A percentile compares a stretch with the other conserved stretches of the same genome.
phyloP scores from a whole-genome alignment of 352 stramenopile genomes.

The Phytophthora constricta region DNA sequence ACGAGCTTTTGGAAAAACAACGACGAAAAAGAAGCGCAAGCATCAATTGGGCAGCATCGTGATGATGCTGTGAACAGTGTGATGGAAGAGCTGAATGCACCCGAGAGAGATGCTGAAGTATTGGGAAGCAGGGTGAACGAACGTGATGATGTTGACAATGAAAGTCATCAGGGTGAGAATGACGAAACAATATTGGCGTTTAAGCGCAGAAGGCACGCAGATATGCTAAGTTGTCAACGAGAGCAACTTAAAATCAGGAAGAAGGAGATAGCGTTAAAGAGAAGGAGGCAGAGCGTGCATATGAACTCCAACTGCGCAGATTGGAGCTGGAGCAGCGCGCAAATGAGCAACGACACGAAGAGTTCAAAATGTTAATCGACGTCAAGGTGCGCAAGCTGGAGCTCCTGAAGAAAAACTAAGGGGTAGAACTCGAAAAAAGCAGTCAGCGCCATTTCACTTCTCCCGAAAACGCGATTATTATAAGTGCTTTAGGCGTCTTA shows the following conservation, averaged over 20 bases:
- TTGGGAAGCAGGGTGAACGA: too few species aligned
- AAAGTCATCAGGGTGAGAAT: background rate
- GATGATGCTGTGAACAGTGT: background rate
- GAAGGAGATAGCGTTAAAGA: background rate
- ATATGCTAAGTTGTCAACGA: background rate
- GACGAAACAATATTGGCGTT: background rate
- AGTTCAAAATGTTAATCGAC: background rate
- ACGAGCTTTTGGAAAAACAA: background rate
- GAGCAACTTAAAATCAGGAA: background rate
- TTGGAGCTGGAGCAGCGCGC: background rate
- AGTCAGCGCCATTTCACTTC: too few species aligned
- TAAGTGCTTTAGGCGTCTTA: too few species aligned
- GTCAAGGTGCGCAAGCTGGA: background rate
- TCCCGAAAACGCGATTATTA: too few species aligned
- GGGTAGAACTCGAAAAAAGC: background rate
- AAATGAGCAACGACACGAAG: background rate
- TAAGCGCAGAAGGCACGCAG: background rate
- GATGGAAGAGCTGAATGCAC: too few species aligned
- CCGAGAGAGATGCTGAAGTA: too few species aligned
- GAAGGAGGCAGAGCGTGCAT: background rate
- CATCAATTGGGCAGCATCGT: background rate
- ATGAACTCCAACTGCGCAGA: background rate
- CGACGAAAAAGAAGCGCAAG: background rate
- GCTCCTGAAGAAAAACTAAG: background rate
- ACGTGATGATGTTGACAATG: background rate